Evolutionary conservation across 768 basidiomycete genomes (phyloP).

Genomic region (Kwoniella mangroviensis): DNA sequence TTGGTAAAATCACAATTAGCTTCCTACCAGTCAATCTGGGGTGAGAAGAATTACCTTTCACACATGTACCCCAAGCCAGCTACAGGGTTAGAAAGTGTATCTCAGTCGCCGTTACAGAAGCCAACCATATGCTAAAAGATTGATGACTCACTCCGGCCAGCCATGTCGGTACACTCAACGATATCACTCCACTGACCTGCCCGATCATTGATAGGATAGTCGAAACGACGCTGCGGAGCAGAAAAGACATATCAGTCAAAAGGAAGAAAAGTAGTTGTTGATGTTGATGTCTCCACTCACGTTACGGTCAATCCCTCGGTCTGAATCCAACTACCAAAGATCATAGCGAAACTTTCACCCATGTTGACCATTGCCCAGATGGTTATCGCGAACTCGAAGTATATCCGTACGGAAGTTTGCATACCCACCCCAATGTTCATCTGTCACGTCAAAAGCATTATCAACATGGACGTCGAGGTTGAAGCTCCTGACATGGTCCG

Average conservation of each 20-base stretch:
- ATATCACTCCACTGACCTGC: constrained; percentile 54
- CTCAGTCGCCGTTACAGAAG: too few relatives aligned
- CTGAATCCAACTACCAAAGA: constrained; percentile 53
- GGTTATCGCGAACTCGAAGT: constrained; percentile 56
- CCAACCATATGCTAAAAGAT: too few relatives aligned
- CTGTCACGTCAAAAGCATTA: neutral
- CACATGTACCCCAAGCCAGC: constrained; percentile 36
- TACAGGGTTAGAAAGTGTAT: too few relatives aligned
- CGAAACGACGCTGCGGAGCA: constrained; percentile 41
- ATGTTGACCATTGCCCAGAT: constrained; percentile 55
- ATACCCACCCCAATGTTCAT: constrained; percentile 57
- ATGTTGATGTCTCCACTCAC: constrained; percentile 31
- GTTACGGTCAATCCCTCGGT: constrained; percentile 58
- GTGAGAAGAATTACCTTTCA: too few relatives aligned
- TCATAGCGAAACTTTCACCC: constrained; percentile 58
- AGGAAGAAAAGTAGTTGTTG: neutral
- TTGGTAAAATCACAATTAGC: too few relatives aligned
- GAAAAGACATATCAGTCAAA: neutral
- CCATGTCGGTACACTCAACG: constrained; percentile 56
- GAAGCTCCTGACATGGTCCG: neutral
- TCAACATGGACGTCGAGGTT: neutral
- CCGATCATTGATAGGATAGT: constrained; percentile 49
- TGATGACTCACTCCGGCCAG: constrained; percentile 50
- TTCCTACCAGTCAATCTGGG: too few relatives aligned
- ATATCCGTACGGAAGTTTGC: constrained; percentile 56